A percentile compares a stretch with the other conserved stretches of the same genome.
Conservation (phyloP, 164 flowering plant genomes). For the Tinospora cordifolia region DNA sequence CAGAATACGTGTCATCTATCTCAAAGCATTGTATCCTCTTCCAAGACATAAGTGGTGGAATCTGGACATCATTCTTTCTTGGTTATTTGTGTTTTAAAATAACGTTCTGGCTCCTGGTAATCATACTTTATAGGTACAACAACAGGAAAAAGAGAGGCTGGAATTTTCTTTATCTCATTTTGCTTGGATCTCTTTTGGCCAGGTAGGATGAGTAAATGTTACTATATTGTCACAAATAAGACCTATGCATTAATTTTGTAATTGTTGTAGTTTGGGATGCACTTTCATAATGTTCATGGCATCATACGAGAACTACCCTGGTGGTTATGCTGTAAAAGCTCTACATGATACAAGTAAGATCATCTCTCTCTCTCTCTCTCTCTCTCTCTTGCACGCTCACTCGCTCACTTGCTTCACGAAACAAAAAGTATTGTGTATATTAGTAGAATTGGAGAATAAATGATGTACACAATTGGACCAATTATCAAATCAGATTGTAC, state of each 20-base stretch:
- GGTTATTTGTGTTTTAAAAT: background rate
- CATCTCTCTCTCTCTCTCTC: slow-evolving; percentile 7
- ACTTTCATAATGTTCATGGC: slow-evolving; percentile 64
- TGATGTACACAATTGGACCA: too few species aligned
- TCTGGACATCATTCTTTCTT: background rate
- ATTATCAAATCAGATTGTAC: too few species aligned
- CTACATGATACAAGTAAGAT: slow-evolving; percentile 63
- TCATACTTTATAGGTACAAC: slow-evolving; percentile 55
- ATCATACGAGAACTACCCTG: slow-evolving; percentile 83
- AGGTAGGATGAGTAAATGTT: slow-evolving; percentile 42
- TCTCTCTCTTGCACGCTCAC: background rate
- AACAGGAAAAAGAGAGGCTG: slow-evolving; percentile 70
- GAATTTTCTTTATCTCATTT: slow-evolving; percentile 46
- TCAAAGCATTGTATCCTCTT: too few species aligned
- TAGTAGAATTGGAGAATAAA: too few species aligned
- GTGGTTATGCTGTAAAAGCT: slow-evolving; percentile 64
- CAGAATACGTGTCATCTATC: too few species aligned
- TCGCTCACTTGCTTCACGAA: background rate
- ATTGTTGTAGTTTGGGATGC: slow-evolving; percentile 79
- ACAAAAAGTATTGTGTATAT: too few species aligned
- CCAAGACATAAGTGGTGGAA: too few species aligned
- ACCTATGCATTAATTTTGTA: slow-evolving; percentile 19
- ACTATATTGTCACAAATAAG: background rate
- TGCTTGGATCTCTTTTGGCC: slow-evolving; percentile 56
- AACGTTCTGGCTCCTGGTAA: background rate